A percentile compares a stretch with the other conserved stretches of the same genome.
These are phyloP conservation scores for Elongisporangium senticosum DNA, from an alignment of 352 stramenopile genomes.

Conservation along the genomic window DNA sequence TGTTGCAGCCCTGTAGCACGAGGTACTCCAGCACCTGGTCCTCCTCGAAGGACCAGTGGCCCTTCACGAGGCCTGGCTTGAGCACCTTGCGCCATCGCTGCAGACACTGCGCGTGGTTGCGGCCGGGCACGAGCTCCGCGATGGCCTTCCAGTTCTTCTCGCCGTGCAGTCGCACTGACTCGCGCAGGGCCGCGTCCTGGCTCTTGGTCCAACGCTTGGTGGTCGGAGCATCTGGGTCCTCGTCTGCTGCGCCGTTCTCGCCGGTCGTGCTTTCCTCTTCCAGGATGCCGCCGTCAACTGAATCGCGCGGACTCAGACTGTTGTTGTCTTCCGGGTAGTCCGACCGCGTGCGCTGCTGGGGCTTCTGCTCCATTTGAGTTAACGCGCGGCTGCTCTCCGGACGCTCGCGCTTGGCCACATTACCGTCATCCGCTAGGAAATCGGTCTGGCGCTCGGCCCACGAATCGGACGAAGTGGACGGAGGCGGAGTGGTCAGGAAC, in stretches of 20 bases:
- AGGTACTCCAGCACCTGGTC: slow-evolving; percentile 91
- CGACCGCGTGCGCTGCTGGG: slow-evolving; percentile 50
- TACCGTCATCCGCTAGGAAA: slow-evolving; percentile 17
- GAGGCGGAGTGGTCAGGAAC: slow-evolving; percentile 13
- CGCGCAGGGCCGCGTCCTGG: slow-evolving; percentile 79
- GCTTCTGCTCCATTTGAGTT: slow-evolving; percentile 55
- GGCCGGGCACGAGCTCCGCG: slow-evolving; percentile 72
- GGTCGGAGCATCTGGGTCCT: slow-evolving; percentile 68
- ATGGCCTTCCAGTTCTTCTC: slow-evolving; percentile 90
- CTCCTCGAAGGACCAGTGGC: slow-evolving; percentile 93
- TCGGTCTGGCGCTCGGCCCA: background rate
- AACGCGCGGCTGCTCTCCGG: slow-evolving; percentile 61
- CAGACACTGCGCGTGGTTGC: slow-evolving; percentile 85
- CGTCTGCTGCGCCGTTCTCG: slow-evolving; percentile 22
- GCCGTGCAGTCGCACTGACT: slow-evolving; percentile 76
- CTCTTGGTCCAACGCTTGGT: slow-evolving; percentile 86
- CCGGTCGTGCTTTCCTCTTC: slow-evolving; percentile 10
- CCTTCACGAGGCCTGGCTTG: slow-evolving; percentile 93
- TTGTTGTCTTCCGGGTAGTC: slow-evolving; percentile 14
- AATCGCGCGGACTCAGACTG: background rate
- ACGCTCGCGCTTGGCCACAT: slow-evolving; percentile 60
- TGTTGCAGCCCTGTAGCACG: slow-evolving; percentile 87
- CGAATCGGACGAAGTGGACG: background rate
- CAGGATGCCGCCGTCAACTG: background rate
- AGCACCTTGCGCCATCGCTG: slow-evolving; percentile 92